Evolutionary conservation across 2,329 filamentous ascomycete species (phyloP), one percentile per base, ranked within the genome.

Genomic region (Cordyceps cateniannulata): DNA sequence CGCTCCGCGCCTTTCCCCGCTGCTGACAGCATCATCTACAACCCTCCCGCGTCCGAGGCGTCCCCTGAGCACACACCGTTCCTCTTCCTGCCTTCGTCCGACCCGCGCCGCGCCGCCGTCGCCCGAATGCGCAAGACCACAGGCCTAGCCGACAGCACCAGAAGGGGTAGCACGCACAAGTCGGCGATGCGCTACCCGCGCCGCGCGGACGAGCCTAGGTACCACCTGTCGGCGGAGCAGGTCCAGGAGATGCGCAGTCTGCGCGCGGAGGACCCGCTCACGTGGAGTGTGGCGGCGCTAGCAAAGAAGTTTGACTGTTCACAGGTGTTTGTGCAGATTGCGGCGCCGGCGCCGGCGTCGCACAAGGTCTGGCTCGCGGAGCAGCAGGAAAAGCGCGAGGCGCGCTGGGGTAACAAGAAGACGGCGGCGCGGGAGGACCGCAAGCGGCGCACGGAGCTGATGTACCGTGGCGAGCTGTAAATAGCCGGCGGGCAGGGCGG

Each of bases 61-160:
- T 81, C 82, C n/a, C 83, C 85, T 61, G 79, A 78, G 67, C 81
- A 87, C 74, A 88, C 85, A n/a, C 85, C 85, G 61, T 81, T 85
- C 74, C 82, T 85, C 69, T 88, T 88, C 73, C 80, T 88, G 32
- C 85, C 85, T 59, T 78, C 76, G 55, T 72, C 69, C 65, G 83
- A 85, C 68, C 81, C 82, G 18, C 79, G 82, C 51, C 79, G 82
- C 29, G 73, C 75, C 57, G 77, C 78, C 51, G 78, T 81, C 70
- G 72, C 82, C 45, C 72, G 75, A 18, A 69, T 75, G 45, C 76
- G 83, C 38, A 72, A 80, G 61, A 70, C 71, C 62, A 68, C 69
- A 35, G 68, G 72, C 14, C 60, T 67, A 8, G 55, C 68, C 8
- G 55, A 64, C 20, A 54, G 64, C 40, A 18, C 2, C 42, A n/a